phyloP scores from a whole-genome alignment of 1,284 basidiomycete genomes.

The Schizophyllum commune region DNA sequence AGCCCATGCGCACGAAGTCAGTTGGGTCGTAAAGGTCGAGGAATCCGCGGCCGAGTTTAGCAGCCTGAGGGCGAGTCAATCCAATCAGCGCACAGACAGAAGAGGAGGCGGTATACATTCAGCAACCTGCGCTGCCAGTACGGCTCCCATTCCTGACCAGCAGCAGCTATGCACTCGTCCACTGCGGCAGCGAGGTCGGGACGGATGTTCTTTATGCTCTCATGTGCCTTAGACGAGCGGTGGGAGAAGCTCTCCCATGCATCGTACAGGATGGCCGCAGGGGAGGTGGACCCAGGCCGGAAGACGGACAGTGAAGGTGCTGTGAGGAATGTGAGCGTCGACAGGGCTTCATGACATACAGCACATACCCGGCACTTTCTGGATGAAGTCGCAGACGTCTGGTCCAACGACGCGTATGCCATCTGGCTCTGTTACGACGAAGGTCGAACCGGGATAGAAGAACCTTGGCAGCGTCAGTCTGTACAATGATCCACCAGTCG shows the following conservation, averaged over 20 bases:
- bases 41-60: slow-evolving; percentile 92
- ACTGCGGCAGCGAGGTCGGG: slow-evolving; percentile 85
- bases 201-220: slow-evolving; percentile 84
- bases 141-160: slow-evolving; percentile 87
- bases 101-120: too few relatives aligned
- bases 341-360: background rate
- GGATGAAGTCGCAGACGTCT: slow-evolving; percentile 82
- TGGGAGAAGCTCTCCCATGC: slow-evolving; percentile 85
- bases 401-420: slow-evolving; percentile 79
- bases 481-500: slow-evolving; percentile 3
- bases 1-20: slow-evolving; percentile 87
- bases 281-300: slow-evolving; percentile 86
- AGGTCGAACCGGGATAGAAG: slow-evolving; percentile 69
- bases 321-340: slow-evolving; percentile 20
- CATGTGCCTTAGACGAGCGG: slow-evolving; percentile 86
- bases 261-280: slow-evolving; percentile 88
- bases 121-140: slow-evolving; percentile 85
- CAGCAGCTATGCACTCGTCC: slow-evolving; percentile 90
- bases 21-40: slow-evolving; percentile 88
- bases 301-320: slow-evolving; percentile 79
- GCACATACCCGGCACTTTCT: slow-evolving; percentile 77
- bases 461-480: slow-evolving; percentile 42
- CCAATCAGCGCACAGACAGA: slow-evolving; percentile 19
- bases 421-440: slow-evolving; percentile 81
- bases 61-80: slow-evolving; percentile 51